Conservation (phyloP, 176 grass and related monocot genomes). For the Avena sativa region DNA sequence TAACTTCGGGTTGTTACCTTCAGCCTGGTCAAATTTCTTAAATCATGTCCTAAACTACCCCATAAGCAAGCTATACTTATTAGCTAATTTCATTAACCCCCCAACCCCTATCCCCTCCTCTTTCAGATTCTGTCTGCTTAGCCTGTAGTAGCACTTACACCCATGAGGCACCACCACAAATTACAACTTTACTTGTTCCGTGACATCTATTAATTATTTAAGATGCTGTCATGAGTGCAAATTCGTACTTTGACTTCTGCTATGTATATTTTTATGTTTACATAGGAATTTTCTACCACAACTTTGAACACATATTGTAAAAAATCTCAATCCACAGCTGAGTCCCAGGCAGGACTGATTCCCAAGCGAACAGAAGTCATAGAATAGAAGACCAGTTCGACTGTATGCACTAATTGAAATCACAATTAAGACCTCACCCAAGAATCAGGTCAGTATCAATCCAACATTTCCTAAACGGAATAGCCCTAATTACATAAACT, state of each 20-base stretch:
- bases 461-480: not conserved
- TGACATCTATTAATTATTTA: slow-evolving; percentile 1
- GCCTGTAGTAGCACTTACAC: not conserved
- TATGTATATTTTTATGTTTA: slow-evolving; percentile 12
- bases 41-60: not conserved
- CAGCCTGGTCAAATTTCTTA: slow-evolving; percentile 5
- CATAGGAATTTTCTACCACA: not conserved
- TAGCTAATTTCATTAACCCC: not conserved
- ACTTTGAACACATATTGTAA: not conserved
- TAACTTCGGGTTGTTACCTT: not conserved
- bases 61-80: not conserved
- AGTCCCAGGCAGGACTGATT: not conserved
- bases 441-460: no score
- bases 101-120: not conserved
- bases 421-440: slow-evolving; percentile 5
- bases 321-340: not conserved
- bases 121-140: not conserved
- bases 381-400: not conserved
- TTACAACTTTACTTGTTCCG: not conserved
- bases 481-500: not conserved
- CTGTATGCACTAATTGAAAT: slow-evolving; percentile 3
- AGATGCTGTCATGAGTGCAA: not conserved
- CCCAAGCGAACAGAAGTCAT: not conserved
- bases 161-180: not conserved
- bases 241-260: not conserved